These are phyloP conservation scores for Schizothecium vesticola DNA, from an alignment of 495 filamentous ascomycete species.

Conservation along the genomic window DNA sequence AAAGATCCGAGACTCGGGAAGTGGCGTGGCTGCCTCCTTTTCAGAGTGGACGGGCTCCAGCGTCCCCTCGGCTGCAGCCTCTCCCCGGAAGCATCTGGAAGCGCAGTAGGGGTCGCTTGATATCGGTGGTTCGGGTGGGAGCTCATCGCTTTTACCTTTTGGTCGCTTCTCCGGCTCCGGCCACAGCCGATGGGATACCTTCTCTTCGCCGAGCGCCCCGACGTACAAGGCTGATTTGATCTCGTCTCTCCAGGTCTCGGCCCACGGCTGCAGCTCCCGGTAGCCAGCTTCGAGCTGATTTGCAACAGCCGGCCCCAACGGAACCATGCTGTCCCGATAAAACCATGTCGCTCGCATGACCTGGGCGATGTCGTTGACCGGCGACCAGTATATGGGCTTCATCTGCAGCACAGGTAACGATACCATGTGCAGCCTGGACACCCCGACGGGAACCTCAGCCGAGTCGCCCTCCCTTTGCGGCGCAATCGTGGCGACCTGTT, in stretches of 20 bases:
- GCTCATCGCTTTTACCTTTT: conserved; percentile 27
- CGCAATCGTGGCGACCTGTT: not conserved
- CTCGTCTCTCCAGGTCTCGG: conserved; percentile 89
- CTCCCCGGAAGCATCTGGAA: conserved; percentile 48
- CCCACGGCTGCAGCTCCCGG: conserved; percentile 79
- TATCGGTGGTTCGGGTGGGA: conserved; percentile 41
- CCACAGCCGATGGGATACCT: conserved; percentile 79
- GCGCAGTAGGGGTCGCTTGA: conserved; percentile 51
- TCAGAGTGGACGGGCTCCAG: conserved; percentile 38
- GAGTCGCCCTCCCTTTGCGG: conserved; percentile 19
- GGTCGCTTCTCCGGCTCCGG: conserved; percentile 47
- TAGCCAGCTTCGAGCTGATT: conserved; percentile 91
- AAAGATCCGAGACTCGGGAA: conserved; percentile 44
- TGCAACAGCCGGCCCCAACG: conserved; percentile 80
- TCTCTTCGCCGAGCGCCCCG: conserved; percentile 84
- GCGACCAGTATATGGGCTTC: conserved; percentile 97
- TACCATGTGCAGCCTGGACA: conserved; percentile 64
- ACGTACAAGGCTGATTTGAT: conserved; percentile 86
- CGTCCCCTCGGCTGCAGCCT: conserved; percentile 49
- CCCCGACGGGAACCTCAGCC: conserved; percentile 63
- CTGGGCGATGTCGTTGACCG: conserved; percentile 80
- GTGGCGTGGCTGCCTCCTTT: conserved; percentile 27
- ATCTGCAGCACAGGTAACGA: conserved; percentile 61
- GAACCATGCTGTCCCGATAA: conserved; percentile 85
- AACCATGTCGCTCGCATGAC: conserved; percentile 94